phyloP scores from a whole-genome alignment of 257 asterid species.

The Orobanche coerulescens region DNA sequence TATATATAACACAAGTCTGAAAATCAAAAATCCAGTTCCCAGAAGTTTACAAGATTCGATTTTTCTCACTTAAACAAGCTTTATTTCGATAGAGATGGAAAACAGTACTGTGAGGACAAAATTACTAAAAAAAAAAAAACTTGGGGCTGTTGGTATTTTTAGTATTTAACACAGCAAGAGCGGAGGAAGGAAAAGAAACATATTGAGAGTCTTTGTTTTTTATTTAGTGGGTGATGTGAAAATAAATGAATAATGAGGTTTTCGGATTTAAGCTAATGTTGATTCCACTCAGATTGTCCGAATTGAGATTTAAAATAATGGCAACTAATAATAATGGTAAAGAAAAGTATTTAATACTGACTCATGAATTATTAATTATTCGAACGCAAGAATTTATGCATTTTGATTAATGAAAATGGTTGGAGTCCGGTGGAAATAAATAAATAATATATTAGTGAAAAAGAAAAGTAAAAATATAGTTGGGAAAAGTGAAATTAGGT shows the following conservation, averaged over 20 bases:
- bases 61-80: constrained; percentile 19
- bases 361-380: constrained; percentile 39
- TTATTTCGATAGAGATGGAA: constrained; percentile 15
- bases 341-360: constrained; percentile 27
- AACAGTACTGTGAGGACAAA: constrained; percentile 23
- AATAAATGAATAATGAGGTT: constrained; percentile 32
- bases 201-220: constrained; percentile 16
- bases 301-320: constrained; percentile 26
- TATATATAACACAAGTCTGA: constrained; percentile 9
- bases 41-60: constrained; percentile 19
- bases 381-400: constrained; percentile 43
- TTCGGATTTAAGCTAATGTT: constrained; percentile 32
- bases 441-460: neutral
- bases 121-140: constrained; percentile 15
- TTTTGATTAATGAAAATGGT: constrained; percentile 72
- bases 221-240: constrained; percentile 29
- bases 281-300: constrained; percentile 40
- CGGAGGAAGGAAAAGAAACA: neutral
- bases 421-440: constrained; percentile 46
- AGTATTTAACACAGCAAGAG: neutral
- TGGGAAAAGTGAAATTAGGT: constrained; percentile 89
- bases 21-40: constrained; percentile 26
- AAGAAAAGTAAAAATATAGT: constrained; percentile 37
- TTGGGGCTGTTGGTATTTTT: constrained; percentile 19
- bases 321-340: constrained; percentile 3